These are phyloP conservation scores for Nicotiana tabacum DNA, from an alignment of 257 asterid species.

Conservation along the genomic window DNA sequence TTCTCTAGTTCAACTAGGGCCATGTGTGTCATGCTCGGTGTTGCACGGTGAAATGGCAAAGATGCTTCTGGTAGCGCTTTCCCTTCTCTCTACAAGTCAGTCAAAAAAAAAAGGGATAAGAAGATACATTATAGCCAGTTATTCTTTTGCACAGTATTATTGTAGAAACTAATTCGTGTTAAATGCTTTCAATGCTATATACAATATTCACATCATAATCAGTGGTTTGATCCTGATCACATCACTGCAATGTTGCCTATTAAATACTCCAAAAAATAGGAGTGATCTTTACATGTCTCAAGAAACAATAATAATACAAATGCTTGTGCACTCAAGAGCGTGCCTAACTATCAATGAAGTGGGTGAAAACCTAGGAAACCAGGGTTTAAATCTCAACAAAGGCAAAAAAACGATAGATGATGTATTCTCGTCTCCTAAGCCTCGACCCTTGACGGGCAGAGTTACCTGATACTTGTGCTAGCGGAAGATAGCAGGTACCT, in stretches of 20 bases:
- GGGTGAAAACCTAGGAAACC: not conserved
- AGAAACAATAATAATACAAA: not conserved
- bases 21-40: conserved; percentile 88
- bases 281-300: not conserved
- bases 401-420: not conserved
- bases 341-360: not conserved
- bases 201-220: not conserved
- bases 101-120: conserved; percentile 1
- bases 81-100: conserved; percentile 70
- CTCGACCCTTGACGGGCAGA: not conserved
- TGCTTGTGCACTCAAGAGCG: not conserved
- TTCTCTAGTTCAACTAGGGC: conserved; percentile 87
- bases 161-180: not conserved
- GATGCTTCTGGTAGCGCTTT: conserved; percentile 95
- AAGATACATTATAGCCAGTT: not conserved
- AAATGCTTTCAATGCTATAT: not conserved
- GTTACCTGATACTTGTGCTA: not conserved
- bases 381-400: not conserved
- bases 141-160: not conserved
- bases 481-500: not conserved
- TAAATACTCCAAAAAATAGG: not conserved
- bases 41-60: conserved; percentile 92
- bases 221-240: not conserved
- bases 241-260: not conserved
- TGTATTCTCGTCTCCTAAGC: not conserved